Percentiles rank a stretch among this genome's conserved stretches.
These are phyloP conservation scores for Lepiota venenata DNA, from an alignment of 768 basidiomycete species.

Conservation along the genomic window DNA sequence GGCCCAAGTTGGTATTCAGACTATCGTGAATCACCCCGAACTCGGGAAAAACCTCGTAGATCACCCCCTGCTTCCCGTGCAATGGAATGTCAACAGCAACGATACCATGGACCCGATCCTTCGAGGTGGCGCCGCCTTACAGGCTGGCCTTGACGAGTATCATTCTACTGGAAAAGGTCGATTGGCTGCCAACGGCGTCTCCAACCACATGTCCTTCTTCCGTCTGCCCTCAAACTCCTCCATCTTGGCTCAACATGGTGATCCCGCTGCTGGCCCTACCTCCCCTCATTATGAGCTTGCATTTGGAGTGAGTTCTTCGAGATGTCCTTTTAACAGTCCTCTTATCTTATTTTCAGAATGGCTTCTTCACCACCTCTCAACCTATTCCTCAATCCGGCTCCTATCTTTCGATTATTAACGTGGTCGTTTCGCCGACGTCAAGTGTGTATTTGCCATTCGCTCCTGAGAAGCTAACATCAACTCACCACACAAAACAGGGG, in stretches of 20 bases:
- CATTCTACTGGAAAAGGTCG: slow-evolving; percentile 22
- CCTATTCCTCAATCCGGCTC: slow-evolving; percentile 22
- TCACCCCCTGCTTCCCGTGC: slow-evolving; percentile 25
- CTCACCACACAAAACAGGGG: slow-evolving; percentile 7
- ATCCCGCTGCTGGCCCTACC: slow-evolving; percentile 28
- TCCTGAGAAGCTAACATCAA: no score
- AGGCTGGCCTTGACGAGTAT: slow-evolving; percentile 24
- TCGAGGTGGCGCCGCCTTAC: slow-evolving; percentile 16
- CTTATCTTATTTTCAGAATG: slow-evolving; percentile 9
- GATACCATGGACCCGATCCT: slow-evolving; percentile 23
- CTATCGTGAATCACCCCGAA: slow-evolving; percentile 33
- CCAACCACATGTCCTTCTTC: slow-evolving; percentile 27
- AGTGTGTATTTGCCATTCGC: slow-evolving; percentile 19
- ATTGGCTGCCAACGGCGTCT: slow-evolving; percentile 22
- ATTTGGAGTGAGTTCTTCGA: slow-evolving; percentile 21
- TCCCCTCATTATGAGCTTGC: slow-evolving; percentile 30
- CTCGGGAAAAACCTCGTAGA: slow-evolving; percentile 49
- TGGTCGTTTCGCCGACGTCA: slow-evolving; percentile 30
- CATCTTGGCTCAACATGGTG: slow-evolving; percentile 20
- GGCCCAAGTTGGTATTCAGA: slow-evolving; percentile 29
- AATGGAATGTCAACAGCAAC: slow-evolving; percentile 21
- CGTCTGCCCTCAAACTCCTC: slow-evolving; percentile 23
- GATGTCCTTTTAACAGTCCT: neutral
- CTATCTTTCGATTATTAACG: slow-evolving; percentile 24
- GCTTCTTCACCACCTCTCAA: slow-evolving; percentile 22